These are phyloP conservation scores for Arthonia radiata DNA, from an alignment of 495 filamentous ascomycete genomes.

Conservation along the genomic window DNA sequence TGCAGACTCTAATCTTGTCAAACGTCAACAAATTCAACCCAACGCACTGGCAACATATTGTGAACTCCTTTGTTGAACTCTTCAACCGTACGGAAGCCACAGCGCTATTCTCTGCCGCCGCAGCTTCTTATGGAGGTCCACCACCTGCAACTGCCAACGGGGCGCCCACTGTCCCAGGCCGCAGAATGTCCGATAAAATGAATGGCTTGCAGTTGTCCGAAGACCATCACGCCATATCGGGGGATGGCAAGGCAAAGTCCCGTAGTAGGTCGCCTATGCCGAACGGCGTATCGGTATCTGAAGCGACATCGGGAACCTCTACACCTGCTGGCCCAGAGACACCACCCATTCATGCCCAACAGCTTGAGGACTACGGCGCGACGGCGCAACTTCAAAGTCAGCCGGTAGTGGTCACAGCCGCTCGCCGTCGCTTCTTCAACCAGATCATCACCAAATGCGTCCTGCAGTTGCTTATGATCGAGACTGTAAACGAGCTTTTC, in stretches of 20 bases:
- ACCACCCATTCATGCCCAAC: slow-evolving; percentile 13
- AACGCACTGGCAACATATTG: slow-evolving; percentile 81
- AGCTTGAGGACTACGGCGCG: slow-evolving; percentile 77
- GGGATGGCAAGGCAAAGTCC: too few species aligned
- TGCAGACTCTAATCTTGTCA: slow-evolving; percentile 87
- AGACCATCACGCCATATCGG: too few species aligned
- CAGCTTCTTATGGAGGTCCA: too few species aligned
- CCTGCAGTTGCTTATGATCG: slow-evolving; percentile 92
- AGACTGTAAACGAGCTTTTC: slow-evolving; percentile 95
- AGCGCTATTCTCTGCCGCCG: slow-evolving; percentile 73
- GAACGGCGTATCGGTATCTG: not conserved
- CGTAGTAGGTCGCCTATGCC: too few species aligned
- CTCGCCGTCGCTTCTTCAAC: slow-evolving; percentile 92
- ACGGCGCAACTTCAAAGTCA: slow-evolving; percentile 52
- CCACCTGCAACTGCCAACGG: too few species aligned
- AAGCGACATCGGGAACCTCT: slow-evolving; percentile 3
- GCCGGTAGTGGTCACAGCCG: slow-evolving; percentile 72
- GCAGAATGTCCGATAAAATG: too few species aligned
- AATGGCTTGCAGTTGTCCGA: too few species aligned
- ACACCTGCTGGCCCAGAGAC: slow-evolving; percentile 7
- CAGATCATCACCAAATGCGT: slow-evolving; percentile 99
- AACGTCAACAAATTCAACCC: slow-evolving; percentile 76
- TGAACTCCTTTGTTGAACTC: slow-evolving; percentile 81
- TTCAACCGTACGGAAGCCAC: slow-evolving; percentile 87
- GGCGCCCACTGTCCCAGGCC: too few species aligned